A percentile compares a stretch with the other conserved stretches of the same genome.
Conservation (phyloP, 2,329 filamentous ascomycete genomes). For the Mollisiaceae sp. region DNA sequence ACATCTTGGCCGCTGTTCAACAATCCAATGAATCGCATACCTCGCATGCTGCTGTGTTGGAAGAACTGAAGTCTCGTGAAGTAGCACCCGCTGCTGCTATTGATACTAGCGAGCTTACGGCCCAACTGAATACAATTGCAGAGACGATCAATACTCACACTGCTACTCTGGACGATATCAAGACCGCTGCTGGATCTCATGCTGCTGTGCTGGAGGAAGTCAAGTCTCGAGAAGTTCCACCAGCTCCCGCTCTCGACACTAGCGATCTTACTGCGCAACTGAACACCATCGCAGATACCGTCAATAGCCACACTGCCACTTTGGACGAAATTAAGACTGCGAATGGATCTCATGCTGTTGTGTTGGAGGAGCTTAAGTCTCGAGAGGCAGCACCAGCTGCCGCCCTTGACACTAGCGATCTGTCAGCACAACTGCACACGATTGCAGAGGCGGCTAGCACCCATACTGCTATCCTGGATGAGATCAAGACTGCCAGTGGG, state of each 20-base stretch:
- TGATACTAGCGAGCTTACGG: conserved; percentile 14
- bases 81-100: background rate
- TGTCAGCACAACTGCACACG: too few relatives aligned
- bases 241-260: background rate
- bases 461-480: background rate
- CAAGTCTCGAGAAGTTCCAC: conserved; percentile 11
- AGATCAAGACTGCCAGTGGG: conserved; percentile 6
- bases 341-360: conserved; percentile 12
- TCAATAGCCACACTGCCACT: conserved; percentile 19
- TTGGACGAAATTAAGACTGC: conserved; percentile 26
- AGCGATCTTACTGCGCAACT: conserved; percentile 21
- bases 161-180: conserved; percentile 27
- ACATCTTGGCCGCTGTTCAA: conserved; percentile 38
- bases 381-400: too few relatives aligned
- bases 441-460: too few relatives aligned
- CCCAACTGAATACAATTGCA: conserved; percentile 19
- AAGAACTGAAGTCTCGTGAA: conserved; percentile 18
- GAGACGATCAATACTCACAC: conserved; percentile 19
- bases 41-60: conserved; percentile 31
- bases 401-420: too few relatives aligned
- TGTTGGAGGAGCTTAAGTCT: conserved; percentile 14
- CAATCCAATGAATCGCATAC: conserved; percentile 37
- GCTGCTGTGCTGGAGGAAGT: conserved; percentile 21
- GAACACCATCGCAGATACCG: conserved; percentile 10
- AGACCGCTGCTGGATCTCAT: conserved; percentile 18